Evolutionary conservation across 2,329 filamentous ascomycete genomes (phyloP).

Genomic region (Graphilbum sp.): DNA sequence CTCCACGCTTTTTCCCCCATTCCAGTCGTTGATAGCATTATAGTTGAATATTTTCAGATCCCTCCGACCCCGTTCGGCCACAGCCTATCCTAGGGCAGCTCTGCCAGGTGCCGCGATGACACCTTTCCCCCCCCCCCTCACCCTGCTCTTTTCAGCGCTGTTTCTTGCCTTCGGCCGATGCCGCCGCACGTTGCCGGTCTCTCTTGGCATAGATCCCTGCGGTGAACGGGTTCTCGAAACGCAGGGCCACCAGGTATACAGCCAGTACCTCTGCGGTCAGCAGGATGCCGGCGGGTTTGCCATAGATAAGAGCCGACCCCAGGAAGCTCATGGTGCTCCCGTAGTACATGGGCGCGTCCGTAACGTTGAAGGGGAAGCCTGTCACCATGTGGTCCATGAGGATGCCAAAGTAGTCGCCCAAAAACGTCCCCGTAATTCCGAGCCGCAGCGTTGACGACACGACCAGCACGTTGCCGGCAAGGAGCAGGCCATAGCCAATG

Average conservation of each 20-base stretch:
- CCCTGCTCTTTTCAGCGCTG: conserved; percentile 21
- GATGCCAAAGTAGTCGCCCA: conserved; percentile 98
- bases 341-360: conserved; percentile 88
- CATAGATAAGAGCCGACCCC: conserved; percentile 68
- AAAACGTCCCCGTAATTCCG: conserved; percentile 86
- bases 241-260: conserved; percentile 66
- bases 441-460: conserved; percentile 80
- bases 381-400: conserved; percentile 92
- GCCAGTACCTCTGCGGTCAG: conserved; percentile 59
- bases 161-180: conserved; percentile 31
- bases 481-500: conserved; percentile 55
- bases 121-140: neutral
- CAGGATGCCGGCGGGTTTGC: conserved; percentile 72
- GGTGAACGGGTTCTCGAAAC: conserved; percentile 90
- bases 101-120: too few relatives aligned
- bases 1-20: too few relatives aligned
- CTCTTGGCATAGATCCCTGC: conserved; percentile 82
- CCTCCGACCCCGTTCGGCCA: neutral
- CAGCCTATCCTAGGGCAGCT: neutral
- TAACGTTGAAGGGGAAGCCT: conserved; percentile 89
- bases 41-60: conserved; percentile 1
- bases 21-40: neutral
- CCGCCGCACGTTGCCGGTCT: conserved; percentile 34
- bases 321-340: conserved; percentile 87
- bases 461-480: conserved; percentile 67